These are phyloP conservation scores for Fusarium ramigenum DNA, from an alignment of 2,329 filamentous ascomycete genomes.

Conservation along the genomic window DNA sequence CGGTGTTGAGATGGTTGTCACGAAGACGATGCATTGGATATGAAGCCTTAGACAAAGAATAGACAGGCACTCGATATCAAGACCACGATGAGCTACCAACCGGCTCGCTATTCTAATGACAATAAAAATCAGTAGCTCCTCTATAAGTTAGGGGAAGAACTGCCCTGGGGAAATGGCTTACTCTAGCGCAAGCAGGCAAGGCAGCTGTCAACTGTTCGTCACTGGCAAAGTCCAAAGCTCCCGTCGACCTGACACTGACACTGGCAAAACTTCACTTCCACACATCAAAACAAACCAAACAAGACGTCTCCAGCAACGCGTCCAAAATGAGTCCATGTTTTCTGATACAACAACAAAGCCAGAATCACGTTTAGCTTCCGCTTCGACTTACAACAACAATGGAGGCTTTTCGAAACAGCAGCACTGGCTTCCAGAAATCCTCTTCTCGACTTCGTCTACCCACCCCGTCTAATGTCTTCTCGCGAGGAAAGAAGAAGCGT, in stretches of 20 bases:
- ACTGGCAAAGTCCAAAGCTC: background rate
- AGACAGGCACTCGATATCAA: background rate
- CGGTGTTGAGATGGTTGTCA: background rate
- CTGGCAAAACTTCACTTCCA: background rate
- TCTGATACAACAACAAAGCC: background rate
- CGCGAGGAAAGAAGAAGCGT: constrained; percentile 34
- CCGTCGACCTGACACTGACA: background rate
- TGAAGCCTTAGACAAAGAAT: background rate
- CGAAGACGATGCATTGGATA: background rate
- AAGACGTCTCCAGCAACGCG: background rate
- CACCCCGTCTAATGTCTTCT: constrained; percentile 19
- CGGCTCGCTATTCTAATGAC: background rate
- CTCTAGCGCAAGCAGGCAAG: no score
- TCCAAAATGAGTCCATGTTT: background rate
- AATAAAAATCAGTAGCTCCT: background rate
- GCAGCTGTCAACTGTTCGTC: background rate
- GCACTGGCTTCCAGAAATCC: constrained; percentile 5
- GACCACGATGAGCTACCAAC: background rate
- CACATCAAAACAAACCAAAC: background rate
- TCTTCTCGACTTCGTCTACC: constrained; percentile 23
- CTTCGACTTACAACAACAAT: background rate
- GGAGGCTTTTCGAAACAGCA: constrained; percentile 22
- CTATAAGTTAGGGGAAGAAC: background rate
- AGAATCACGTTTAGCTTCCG: background rate
- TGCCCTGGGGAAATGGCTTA: background rate